Evolutionary conservation across 2,329 filamentous ascomycete species (phyloP).

Genomic region (Purpureocillium lavendulum): DNA sequence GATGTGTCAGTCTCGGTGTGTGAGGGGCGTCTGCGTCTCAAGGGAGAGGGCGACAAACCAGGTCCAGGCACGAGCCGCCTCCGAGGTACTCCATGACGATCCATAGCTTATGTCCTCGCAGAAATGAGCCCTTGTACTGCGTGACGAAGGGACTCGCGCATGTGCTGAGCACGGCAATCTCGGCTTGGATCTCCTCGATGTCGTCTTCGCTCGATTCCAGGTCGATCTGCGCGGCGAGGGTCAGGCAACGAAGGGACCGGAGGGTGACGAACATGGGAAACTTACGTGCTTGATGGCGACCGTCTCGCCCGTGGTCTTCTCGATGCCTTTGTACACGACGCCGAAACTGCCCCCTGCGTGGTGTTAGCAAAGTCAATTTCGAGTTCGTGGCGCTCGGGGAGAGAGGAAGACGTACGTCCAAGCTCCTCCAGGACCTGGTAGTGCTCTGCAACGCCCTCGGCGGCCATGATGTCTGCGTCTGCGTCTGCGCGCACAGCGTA

Average conservation of each 20-base stretch:
- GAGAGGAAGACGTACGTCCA: constrained; percentile 59
- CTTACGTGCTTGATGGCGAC: constrained; percentile 95
- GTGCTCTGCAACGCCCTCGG: constrained; percentile 66
- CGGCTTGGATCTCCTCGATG: constrained; percentile 95
- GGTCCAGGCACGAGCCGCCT: constrained; percentile 86
- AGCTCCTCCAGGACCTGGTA: constrained; percentile 96
- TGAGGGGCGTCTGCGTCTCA: no score
- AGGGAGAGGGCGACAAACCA: constrained; percentile 45
- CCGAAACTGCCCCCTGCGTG: constrained; percentile 85
- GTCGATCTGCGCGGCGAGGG: constrained; percentile 62
- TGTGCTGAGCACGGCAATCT: constrained; percentile 90
- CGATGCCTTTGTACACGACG: constrained; percentile 93
- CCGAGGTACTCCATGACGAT: constrained; percentile 99
- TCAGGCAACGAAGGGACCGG: constrained; percentile 2
- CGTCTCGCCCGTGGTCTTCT: constrained; percentile 80
- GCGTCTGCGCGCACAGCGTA: no score
- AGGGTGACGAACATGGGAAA: constrained; percentile 8
- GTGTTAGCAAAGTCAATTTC: not conserved
- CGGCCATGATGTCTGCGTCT: constrained; percentile 39
- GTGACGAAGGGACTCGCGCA: constrained; percentile 92
- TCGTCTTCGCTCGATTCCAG: constrained; percentile 98
- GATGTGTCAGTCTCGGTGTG: constrained; percentile 19
- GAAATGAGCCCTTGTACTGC: constrained; percentile 91
- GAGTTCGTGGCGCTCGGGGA: not conserved
- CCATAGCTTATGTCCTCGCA: constrained; percentile 96